Conservation (phyloP, 495 filamentous ascomycete species). For the Tuber brumale region DNA sequence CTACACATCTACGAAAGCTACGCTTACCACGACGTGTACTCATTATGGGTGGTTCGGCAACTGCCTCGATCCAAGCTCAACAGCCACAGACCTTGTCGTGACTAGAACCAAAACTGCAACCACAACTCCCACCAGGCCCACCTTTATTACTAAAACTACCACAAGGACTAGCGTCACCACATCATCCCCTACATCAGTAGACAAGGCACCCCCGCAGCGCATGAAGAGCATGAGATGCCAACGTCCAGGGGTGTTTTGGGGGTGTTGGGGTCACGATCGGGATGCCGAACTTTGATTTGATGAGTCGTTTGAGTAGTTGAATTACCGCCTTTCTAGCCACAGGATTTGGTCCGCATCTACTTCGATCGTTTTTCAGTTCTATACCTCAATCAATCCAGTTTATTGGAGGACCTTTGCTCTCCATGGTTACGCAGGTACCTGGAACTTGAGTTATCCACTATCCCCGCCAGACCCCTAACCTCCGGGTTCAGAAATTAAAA, state of each 20-base stretch:
- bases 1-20: conserved; percentile 40
- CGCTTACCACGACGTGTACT: conserved; percentile 45
- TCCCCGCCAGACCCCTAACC: no score
- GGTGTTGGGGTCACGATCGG: no score
- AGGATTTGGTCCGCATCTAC: conserved; percentile 1
- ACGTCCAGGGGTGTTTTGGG: no score
- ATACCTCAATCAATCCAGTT: conserved; percentile 3
- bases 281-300: conserved; percentile 17
- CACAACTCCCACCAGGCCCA: conserved; percentile 44
- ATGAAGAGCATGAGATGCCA: no score
- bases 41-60: conserved; percentile 57
- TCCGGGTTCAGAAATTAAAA: no score
- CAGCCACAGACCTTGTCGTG: conserved; percentile 30
- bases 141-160: conserved; percentile 39
- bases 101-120: conserved; percentile 31
- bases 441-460: no score
- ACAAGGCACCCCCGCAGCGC: background rate
- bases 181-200: background rate
- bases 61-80: conserved; percentile 49
- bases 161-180: conserved; percentile 41
- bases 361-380: background rate
- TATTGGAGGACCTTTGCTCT: background rate
- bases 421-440: conserved; percentile 9
- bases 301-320: background rate
- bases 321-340: background rate